Evolutionary conservation across 1,284 basidiomycete species (phyloP).

Genomic region (Leccinum fallax): DNA sequence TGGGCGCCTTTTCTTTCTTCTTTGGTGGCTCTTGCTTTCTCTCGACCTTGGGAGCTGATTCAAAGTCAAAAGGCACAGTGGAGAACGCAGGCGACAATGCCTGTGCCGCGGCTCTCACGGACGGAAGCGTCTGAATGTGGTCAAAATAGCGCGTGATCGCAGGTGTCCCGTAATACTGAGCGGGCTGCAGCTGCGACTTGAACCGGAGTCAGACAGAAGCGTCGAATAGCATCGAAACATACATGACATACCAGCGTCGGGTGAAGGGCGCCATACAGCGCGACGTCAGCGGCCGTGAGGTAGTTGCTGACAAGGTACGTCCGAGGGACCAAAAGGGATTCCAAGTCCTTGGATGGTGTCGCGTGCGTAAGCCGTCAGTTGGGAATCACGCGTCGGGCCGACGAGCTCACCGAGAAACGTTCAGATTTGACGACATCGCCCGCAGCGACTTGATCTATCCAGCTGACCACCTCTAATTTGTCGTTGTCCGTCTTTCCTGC

Average conservation of each 20-base stretch:
- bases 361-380: not conserved
- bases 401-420: slow-evolving; percentile 49
- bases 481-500: slow-evolving; percentile 65
- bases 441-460: slow-evolving; percentile 67
- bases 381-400: not conserved
- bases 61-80: slow-evolving; percentile 70
- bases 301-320: slow-evolving; percentile 84
- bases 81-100: slow-evolving; percentile 59
- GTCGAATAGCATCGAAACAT: not conserved
- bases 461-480: slow-evolving; percentile 60
- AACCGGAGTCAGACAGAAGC: slow-evolving; percentile 17
- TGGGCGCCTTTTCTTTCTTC: slow-evolving; percentile 79
- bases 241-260: slow-evolving; percentile 65
- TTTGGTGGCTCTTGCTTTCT: slow-evolving; percentile 74
- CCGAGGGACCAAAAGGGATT: slow-evolving; percentile 70
- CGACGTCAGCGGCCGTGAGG: slow-evolving; percentile 85
- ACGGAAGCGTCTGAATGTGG: slow-evolving; percentile 78
- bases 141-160: slow-evolving; percentile 92
- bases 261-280: slow-evolving; percentile 82
- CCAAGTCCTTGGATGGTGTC: slow-evolving; percentile 58
- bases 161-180: slow-evolving; percentile 75
- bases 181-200: slow-evolving; percentile 66
- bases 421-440: slow-evolving; percentile 52
- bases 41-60: slow-evolving; percentile 72
- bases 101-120: slow-evolving; percentile 59